These are phyloP conservation scores for Penicillium fuscoglaucum DNA, from an alignment of 2,329 filamentous ascomycete genomes.

Conservation along the genomic window DNA sequence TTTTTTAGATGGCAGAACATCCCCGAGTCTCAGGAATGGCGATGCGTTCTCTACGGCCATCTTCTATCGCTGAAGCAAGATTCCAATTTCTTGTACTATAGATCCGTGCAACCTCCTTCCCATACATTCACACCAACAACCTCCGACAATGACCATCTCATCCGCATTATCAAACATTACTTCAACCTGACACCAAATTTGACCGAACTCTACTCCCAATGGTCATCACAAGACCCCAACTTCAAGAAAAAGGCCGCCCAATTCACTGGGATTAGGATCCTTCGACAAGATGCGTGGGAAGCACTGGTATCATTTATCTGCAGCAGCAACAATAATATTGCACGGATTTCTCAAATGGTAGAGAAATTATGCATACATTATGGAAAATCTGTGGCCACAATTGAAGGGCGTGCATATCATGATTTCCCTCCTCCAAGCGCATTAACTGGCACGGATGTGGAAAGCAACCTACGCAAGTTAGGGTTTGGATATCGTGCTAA, in stretches of 20 bases:
- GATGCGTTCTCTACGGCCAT: slow-evolving; percentile 80
- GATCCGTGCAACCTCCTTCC: slow-evolving; percentile 41
- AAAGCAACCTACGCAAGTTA: slow-evolving; percentile 73
- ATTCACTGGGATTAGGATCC: slow-evolving; percentile 87
- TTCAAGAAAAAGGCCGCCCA: slow-evolving; percentile 83
- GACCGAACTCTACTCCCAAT: slow-evolving; percentile 74
- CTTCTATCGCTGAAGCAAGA: slow-evolving; percentile 86
- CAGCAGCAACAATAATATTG: slow-evolving; percentile 98
- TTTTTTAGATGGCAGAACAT: slow-evolving; percentile 73
- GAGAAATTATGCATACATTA: slow-evolving; percentile 88
- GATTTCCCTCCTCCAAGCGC: slow-evolving; percentile 80
- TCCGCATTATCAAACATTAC: slow-evolving; percentile 75
- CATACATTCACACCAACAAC: slow-evolving; percentile 34
- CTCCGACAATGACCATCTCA: slow-evolving; percentile 62
- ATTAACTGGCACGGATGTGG: slow-evolving; percentile 72
- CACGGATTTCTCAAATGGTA: slow-evolving; percentile 93
- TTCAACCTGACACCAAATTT: slow-evolving; percentile 83
- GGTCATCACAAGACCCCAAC: slow-evolving; percentile 81
- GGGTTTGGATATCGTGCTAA: slow-evolving; percentile 95
- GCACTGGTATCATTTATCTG: slow-evolving; percentile 92
- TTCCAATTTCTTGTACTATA: slow-evolving; percentile 73
- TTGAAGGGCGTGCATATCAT: slow-evolving; percentile 73
- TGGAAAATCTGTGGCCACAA: slow-evolving; percentile 69
- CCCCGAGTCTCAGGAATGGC: slow-evolving; percentile 76
- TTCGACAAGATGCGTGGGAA: slow-evolving; percentile 96